A percentile compares a stretch with the other conserved stretches of the same genome.
Conservation (phyloP, 805 yeast genomes). For the Nakazawaea ernobii region DNA sequence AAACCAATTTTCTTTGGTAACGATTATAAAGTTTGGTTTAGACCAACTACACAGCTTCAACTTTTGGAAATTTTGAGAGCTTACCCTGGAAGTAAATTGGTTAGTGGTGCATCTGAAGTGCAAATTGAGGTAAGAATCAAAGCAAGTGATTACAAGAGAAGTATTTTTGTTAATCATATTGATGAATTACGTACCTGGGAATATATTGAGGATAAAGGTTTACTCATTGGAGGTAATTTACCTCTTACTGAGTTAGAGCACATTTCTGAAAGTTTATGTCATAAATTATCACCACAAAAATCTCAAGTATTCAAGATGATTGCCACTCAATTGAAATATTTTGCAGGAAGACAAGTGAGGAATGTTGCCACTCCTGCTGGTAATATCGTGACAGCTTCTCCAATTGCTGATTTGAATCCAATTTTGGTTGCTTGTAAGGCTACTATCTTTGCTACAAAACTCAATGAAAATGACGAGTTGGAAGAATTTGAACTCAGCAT, state of each 20-base stretch:
- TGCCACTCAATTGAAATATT: constrained; percentile 34
- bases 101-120: constrained; percentile 43
- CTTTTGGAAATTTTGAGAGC: constrained; percentile 26
- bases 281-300: constrained; percentile 18
- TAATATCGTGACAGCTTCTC: constrained; percentile 43
- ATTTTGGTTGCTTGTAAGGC: constrained; percentile 38
- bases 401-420: constrained; percentile 44
- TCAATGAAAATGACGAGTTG: constrained; percentile 20
- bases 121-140: constrained; percentile 42
- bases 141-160: constrained; percentile 32
- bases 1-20: constrained; percentile 31
- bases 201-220: constrained; percentile 33
- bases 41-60: constrained; percentile 35
- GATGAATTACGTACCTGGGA: constrained; percentile 31
- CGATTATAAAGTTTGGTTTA: constrained; percentile 35
- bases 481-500: constrained; percentile 23
- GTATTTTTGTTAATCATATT: constrained; percentile 36
- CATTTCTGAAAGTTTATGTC: constrained; percentile 25
- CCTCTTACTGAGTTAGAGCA: constrained; percentile 33
- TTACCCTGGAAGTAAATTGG: constrained; percentile 33
- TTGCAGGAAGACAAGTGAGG: constrained; percentile 44
- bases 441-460: constrained; percentile 27
- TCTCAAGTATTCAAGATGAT: constrained; percentile 33
- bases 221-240: constrained; percentile 37
- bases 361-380: constrained; percentile 48